Evolutionary conservation across 495 filamentous ascomycete genomes (phyloP), one percentile per base, ranked within the genome.

Genomic region (Aspergillus coremiiformis): DNA sequence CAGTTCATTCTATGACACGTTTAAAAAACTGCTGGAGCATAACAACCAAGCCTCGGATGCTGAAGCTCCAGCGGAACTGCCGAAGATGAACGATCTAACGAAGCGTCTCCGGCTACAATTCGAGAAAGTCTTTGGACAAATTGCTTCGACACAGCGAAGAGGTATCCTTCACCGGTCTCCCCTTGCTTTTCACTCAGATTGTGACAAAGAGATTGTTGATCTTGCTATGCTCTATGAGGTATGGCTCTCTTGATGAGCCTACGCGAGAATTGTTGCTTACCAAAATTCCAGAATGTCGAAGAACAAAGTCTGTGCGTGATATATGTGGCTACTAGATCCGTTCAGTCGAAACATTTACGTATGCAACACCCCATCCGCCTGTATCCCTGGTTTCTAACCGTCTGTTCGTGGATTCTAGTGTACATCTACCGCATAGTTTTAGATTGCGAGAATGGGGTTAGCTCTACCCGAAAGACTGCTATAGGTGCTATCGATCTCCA

Each of bases 81-180:
- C 81, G 7, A 75, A 74, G 33, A 67, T 84, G 43, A 72, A 76
- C 52, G 73, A 81, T 41, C 52, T 84, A 49, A 74, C 71, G 0
- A 70, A 64, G 33, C 68, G 78, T 39, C 62, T 84, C 20, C 71
- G 71, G 5, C 52, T 67, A 3, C 80, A 82, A 54, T 84, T 78
- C 51, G 69, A 76, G 5, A 69, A 70, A 10, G 70, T 83, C 1
- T 84, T 83, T 57, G 68, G 64, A 9, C 73, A 78, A 46, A 83
- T 83, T 51, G 78, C 81, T 8, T 66, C 77, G 44, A 78, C 80
- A 12, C 79, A 82, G 60, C 74, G 74, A 44, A 67, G 80, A 44
- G 76, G 77, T 21, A 74, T 84, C 35, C 65, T 82, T 15, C 69
- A 83, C 55, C 76, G 74, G 9, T 72, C 70, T 15, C 70, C 77